These are phyloP conservation scores for Mycosphaerelloides madeirae DNA, from an alignment of 2,329 filamentous ascomycete species.

Conservation along the genomic window DNA sequence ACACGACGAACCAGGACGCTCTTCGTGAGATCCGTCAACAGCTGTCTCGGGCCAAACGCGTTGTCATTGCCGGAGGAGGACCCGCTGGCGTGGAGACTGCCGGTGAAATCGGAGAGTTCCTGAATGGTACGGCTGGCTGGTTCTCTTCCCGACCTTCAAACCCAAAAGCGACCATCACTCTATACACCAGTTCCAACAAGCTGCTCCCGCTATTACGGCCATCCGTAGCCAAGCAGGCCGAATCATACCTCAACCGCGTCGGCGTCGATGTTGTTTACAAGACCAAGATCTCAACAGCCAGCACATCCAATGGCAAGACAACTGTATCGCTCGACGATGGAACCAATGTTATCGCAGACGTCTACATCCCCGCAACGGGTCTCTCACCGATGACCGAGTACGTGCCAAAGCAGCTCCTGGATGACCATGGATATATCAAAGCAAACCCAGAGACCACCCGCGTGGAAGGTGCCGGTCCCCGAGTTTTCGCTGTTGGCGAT, in stretches of 20 bases:
- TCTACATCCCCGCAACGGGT: constrained; percentile 50
- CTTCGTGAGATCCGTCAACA: constrained; percentile 24
- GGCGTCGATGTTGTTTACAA: constrained; percentile 78
- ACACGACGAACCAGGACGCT: constrained; percentile 16
- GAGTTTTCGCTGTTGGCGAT: constrained; percentile 45
- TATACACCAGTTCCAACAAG: constrained; percentile 37
- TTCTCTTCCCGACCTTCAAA: constrained; percentile 33
- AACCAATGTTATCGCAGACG: constrained; percentile 41
- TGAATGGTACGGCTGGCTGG: constrained; percentile 41
- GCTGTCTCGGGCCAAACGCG: constrained; percentile 17
- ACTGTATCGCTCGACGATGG: constrained; percentile 42
- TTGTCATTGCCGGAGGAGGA: constrained; percentile 32
- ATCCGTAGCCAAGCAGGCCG: constrained; percentile 36
- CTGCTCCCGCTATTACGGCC: constrained; percentile 39
- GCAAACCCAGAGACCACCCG: constrained; percentile 42
- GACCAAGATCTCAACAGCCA: constrained; percentile 55
- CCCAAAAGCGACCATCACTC: constrained; percentile 37
- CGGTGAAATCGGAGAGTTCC: constrained; percentile 29
- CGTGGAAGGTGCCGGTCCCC: constrained; percentile 36
- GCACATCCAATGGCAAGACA: constrained; percentile 39
- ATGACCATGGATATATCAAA: constrained; percentile 42
- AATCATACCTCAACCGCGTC: constrained; percentile 61
- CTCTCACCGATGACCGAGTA: constrained; percentile 47
- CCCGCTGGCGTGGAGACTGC: constrained; percentile 32
- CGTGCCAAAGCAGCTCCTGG: constrained; percentile 44